Base-by-base conservation (phyloP, 306 rosid genomes). In the Lablab purpureus region DNA sequence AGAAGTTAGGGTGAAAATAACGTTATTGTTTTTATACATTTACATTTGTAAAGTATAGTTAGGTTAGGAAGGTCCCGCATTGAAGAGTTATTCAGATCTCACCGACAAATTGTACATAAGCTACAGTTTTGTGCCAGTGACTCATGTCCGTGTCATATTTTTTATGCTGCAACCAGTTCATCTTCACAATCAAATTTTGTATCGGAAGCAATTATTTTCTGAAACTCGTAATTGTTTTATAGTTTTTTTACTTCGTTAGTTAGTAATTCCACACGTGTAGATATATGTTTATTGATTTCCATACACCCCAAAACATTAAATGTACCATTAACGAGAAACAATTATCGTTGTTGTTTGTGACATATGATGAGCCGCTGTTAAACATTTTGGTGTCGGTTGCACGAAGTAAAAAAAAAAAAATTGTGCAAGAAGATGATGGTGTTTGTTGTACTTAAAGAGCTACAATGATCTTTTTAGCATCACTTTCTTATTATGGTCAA, bases 361-460 rank as follows among this genome's bases (percentile, higher is more conserved):
- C n/a, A n/a, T n/a, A n/a, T n/a, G n/a, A n/a, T n/a, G n/a, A n/a
- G n/a, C n/a, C n/a, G n/a, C n/a, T n/a, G n/a, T n/a, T n/a, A n/a
- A n/a, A n/a, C n/a, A n/a, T n/a, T n/a, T n/a, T n/a, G n/a, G n/a
- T n/a, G n/a, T n/a, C n/a, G n/a, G n/a, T n/a, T n/a, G n/a, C n/a
- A n/a, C n/a, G n/a, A n/a, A n/a, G n/a, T n/a, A n/a, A n/a, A n/a
- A n/a, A n/a, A 32, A 10, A 34, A 27, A 7, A 27, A 27, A 28
- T 14, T 62, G 32, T 0, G 17, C 2, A 10, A 6, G 22, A 4
- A 65, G 3, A 63, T 65, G n/a, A 18, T 65, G 30, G 71, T 64
- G 47, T 34, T 64, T 63, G 69, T 63, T 63, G 69, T 63, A 32
- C 25, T 63, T 30, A 30, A 28, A 62, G 13, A 62, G 4, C 4